These are phyloP conservation scores for Psilocybe tampanensis DNA, from an alignment of 768 basidiomycete genomes.

Conservation along the genomic window DNA sequence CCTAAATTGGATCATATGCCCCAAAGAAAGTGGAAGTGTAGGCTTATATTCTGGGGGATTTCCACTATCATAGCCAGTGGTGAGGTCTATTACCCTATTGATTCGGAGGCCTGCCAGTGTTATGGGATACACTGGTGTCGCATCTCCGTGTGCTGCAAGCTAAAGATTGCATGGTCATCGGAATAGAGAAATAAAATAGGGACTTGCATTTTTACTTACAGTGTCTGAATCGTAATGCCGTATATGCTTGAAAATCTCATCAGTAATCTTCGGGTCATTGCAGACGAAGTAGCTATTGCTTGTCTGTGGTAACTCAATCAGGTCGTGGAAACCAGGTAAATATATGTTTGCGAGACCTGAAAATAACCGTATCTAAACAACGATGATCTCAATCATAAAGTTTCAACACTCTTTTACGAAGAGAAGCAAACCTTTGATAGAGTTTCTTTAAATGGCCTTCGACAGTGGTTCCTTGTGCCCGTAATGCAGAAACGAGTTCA, in stretches of 20 bases:
- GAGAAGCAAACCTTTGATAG: slow-evolving; percentile 45
- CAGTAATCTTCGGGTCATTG: slow-evolving; percentile 62
- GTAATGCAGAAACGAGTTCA: slow-evolving; percentile 60
- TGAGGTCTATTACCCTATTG: slow-evolving; percentile 72
- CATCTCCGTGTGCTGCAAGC: slow-evolving; percentile 5
- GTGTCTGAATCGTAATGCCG: slow-evolving; percentile 53
- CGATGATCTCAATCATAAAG: background rate
- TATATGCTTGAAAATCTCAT: slow-evolving; percentile 68
- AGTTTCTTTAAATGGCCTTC: slow-evolving; percentile 60
- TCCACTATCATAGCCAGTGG: slow-evolving; percentile 73
- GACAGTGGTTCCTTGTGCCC: slow-evolving; percentile 53
- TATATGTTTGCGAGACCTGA: slow-evolving; percentile 43
- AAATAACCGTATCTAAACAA: slow-evolving; percentile 74
- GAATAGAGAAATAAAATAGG: too few species aligned
- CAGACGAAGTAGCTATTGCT: slow-evolving; percentile 86
- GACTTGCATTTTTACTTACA: background rate
- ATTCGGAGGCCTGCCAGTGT: slow-evolving; percentile 63
- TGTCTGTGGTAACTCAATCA: slow-evolving; percentile 46
- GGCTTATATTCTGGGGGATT: slow-evolving; percentile 70
- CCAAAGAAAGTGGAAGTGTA: slow-evolving; percentile 67
- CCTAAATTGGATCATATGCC: slow-evolving; percentile 86
- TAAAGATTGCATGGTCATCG: background rate
- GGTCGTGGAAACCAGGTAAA: background rate
- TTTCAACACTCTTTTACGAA: background rate
- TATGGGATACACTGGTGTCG: slow-evolving; percentile 52